Base-by-base conservation (phyloP, 116 monocot species). In the Phalaenopsis hybrid region DNA sequence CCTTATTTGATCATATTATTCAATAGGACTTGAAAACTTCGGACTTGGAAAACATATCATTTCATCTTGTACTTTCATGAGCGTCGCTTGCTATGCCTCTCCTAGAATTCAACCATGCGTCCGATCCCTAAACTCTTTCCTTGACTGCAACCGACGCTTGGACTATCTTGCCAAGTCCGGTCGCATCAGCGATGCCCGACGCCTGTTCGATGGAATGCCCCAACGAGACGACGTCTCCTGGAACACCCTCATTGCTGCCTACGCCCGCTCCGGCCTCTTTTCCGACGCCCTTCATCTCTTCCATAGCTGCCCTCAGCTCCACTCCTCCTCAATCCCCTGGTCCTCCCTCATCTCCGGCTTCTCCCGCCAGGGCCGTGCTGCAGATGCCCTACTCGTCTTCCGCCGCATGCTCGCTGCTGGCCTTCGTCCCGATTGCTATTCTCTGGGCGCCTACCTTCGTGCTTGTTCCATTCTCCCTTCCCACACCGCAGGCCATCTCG, bases 171-270 rank as follows among this genome's bases (percentile, higher is more conserved):
- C 78, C 11, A 31, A 81, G 1, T 76, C 81, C 13, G 81, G 70
- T n/a, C 76, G 55, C 49, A 15, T 77, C 8, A 20, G n/a, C 41
- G 69, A 82, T 50, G 86, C 86, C 46, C 75, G 79, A 6, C 44
- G 41, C 28, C 58, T 76, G 67, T 82, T 86, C 75, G 86, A 82
- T 25, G 51, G 80, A 86, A 79, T 86, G 82, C 82, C 65, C 23
- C 75, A 79, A 15, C 49, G 67, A 31, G 61, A 45, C 21, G 17
- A 48, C 23, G 11, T 79, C 74, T 37, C 81, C 10, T 85, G 85
- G 85, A 81, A 81, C 68, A 49, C 81, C 34, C 63, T 85, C 8
- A 85, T 85, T 65, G 15, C 81, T n/a, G 81, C 55, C 44, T 85
- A 78, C 49, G 74, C 70, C 69, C 21, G 50, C 69, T 46, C 70